These are phyloP conservation scores for Schizopora paradoxa DNA, from an alignment of 1,284 basidiomycete genomes.

Conservation along the genomic window DNA sequence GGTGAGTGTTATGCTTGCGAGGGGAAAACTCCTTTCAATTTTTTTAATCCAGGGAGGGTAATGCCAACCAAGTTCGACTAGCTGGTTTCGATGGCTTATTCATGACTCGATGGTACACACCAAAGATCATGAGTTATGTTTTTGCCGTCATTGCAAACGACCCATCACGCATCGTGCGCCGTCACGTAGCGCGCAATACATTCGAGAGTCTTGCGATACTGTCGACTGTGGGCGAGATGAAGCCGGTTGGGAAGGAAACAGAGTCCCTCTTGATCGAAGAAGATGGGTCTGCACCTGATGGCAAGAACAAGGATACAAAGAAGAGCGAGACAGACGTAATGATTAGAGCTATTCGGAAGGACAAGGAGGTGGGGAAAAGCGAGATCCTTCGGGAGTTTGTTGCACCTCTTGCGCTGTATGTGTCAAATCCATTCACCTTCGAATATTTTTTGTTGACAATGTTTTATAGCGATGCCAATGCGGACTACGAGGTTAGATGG, in stretches of 20 bases:
- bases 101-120: conserved; percentile 83
- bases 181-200: conserved; percentile 81
- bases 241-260: conserved; percentile 64
- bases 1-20: conserved; percentile 47
- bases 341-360: conserved; percentile 79
- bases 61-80: conserved; percentile 86
- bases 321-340: conserved; percentile 76
- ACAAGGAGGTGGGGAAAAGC: conserved; percentile 81
- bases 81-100: conserved; percentile 93
- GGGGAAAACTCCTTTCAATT: not conserved
- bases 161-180: conserved; percentile 74
- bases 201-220: conserved; percentile 86
- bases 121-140: conserved; percentile 83
- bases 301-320: conserved; percentile 68
- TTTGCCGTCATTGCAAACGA: conserved; percentile 88
- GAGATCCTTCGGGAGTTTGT: conserved; percentile 74
- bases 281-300: conserved; percentile 62
- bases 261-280: conserved; percentile 80
- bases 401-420: conserved; percentile 77
- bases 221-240: conserved; percentile 88
- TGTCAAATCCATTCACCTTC: conserved; percentile 20
- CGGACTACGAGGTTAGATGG: conserved; percentile 87
- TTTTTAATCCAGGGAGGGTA: conserved; percentile 67
- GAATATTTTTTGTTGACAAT: conserved; percentile 10
- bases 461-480: conserved; percentile 52